Evolutionary conservation across 1,284 basidiomycete species (phyloP), one percentile per base, ranked within the genome.

Genomic region (Ceratobasidium sp.): DNA sequence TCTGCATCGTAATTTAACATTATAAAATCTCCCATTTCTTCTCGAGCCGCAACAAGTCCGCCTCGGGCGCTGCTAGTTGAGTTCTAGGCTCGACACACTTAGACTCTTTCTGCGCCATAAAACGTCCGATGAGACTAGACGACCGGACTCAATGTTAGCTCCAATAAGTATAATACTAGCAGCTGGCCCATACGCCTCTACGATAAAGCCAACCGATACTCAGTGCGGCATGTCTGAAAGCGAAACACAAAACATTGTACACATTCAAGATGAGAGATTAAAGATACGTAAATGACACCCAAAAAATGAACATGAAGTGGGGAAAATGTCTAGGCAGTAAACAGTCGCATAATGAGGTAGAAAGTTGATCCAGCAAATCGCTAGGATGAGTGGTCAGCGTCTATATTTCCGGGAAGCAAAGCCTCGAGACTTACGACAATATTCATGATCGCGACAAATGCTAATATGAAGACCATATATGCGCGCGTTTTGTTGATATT

Each of bases 401-500:
- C 79, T 84, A 20, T 84, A 1, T 84, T 79, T 7, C 9, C 50
- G 15, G 15, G 23, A 10, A 28, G 54, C 1, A 44, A 38, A 20
- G 64, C 62, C n/a, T n/a, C 26, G 61, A 7, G 40, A 80, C 82
- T 79, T 62, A 83, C 82, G 54, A 93, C 90, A 71, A 88, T 84
- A 82, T 92, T 94, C 20, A 91, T 92, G 77, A 94, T 87, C 1
- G 93, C 92, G 26, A 94, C 93, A 81, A 95, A 95, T 20, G 89
- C 87, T 42, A 96, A 88, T 79, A 96, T 91, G 83, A 95, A 93
- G 17, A 91, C 88, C 85, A 96, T 88, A 83, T 95, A 95, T n/a
- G 85, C 88, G 82, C 92, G 93, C 65, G 91, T 92, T 70, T 91
- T 89, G 10, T 82, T 81, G 54, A 86, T 89, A 71, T 89, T 84